Conservation (phyloP, 306 rosid species). For the Cucumis sativus region Cucumber_9930_V3 NC_026656.2:427001-427500, state of each 20-base stretch:
- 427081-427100: background rate
- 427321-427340: slow-evolving; percentile 52
- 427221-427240: slow-evolving; percentile 15
- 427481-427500: background rate
- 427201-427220: slow-evolving; percentile 75
- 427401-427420: slow-evolving; percentile 58
- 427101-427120: background rate
- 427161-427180: slow-evolving; percentile 67
- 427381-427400: slow-evolving; percentile 61
- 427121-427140: background rate
- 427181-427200: slow-evolving; percentile 66
- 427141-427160: slow-evolving; percentile 37
- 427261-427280: background rate
- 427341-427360: slow-evolving; percentile 85
- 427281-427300: background rate
- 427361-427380: slow-evolving; percentile 66
- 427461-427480: slow-evolving; percentile 23
- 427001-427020: background rate
- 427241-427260: background rate
- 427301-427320: slow-evolving; percentile 35
- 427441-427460: slow-evolving; percentile 91
- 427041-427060: background rate
- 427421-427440: slow-evolving; percentile 52
- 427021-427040: background rate
- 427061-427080: background rate